Evolutionary conservation across 495 filamentous ascomycete genomes (phyloP), one percentile per base, ranked within the genome.

Genomic region (Amniculicola lignicola): DNA sequence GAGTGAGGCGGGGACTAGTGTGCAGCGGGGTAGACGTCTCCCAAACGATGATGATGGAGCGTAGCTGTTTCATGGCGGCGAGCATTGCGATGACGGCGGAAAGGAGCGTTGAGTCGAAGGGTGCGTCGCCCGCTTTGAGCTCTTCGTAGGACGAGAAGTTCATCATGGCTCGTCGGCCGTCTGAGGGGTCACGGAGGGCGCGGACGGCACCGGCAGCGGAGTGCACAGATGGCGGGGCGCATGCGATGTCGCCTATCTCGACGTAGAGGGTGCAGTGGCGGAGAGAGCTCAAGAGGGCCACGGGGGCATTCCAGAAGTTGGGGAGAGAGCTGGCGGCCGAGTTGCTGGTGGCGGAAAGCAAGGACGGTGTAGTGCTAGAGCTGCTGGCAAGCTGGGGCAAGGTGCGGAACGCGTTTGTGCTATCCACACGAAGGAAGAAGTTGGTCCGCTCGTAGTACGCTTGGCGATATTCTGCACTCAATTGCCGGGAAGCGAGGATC

Each of bases 361-460:
- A 16, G 9, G 6, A 6, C 6, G 37, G 37, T 35, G 29, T 35
- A 7, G 29, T 35, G n/a, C 7, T 7, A 7, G 29, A n/a, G 16
- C 37, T 18, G 9, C 16, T 10, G 6, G 37, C 44, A 14, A 48
- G 44, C 4, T 19, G 4, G n/a, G 54, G 54, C 14, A 37, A 7
- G 2, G 22, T 27, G 14, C 14, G 6, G 27, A 43, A 48, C 0
- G 41, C 51, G 35, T 61, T 61, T 27, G 12, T 5, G 18, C 10
- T 18, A 25, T 45, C 19, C 37, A 61, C 40, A 25, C 40, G 45
- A 11, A 61, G 39, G 51, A 55, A 61, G 45, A 61, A 61, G 24
- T 16, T 33, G 25, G 57, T 61, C 44, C 51, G 57, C 22, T 54
- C 57, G 51, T 55, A 61, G 45, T 39, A 61, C 12, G 40, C 25